phyloP scores from a whole-genome alignment of 1,139 yeast species.

The Hyphopichia burtonii region DNA sequence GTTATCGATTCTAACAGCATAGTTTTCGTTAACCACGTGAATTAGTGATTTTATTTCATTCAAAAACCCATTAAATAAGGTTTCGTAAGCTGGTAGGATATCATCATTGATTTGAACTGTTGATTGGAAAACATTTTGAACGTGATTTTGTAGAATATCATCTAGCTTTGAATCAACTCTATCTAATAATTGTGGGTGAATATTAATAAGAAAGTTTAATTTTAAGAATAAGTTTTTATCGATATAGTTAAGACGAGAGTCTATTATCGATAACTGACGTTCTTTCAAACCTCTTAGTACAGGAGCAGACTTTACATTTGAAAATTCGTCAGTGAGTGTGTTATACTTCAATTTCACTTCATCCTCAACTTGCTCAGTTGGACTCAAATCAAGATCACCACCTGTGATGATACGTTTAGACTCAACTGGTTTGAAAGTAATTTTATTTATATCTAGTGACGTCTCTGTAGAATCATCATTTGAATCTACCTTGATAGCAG shows the following conservation, averaged over 20 bases:
- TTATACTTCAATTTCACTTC: too few species aligned
- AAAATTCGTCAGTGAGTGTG: not conserved
- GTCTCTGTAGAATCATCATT: not conserved
- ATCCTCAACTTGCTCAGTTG: not conserved
- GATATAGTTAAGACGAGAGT: conserved; percentile 11
- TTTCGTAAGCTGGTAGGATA: conserved; percentile 36
- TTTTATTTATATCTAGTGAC: not conserved
- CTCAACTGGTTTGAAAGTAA: conserved; percentile 3
- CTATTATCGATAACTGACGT: conserved; percentile 5
- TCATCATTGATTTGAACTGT: conserved; percentile 35
- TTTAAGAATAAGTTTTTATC: conserved; percentile 18
- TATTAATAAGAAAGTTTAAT: conserved; percentile 23
- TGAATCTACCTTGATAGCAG: not conserved
- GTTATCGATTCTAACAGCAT: conserved; percentile 58
- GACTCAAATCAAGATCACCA: not conserved
- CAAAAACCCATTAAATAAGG: conserved; percentile 30
- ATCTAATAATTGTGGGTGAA: conserved; percentile 30
- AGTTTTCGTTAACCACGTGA: conserved; percentile 41
- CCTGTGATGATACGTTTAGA: not conserved
- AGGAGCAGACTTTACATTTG: not conserved
- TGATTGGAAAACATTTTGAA: conserved; percentile 22
- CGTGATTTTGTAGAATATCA: conserved; percentile 18
- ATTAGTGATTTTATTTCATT: conserved; percentile 39
- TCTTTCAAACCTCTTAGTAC: not conserved
- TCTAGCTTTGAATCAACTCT: conserved; percentile 19